A percentile compares a stretch with the other conserved stretches of the same genome.
phyloP scores from a whole-genome alignment of 805 yeast species.

The Ogataea pini region DNA sequence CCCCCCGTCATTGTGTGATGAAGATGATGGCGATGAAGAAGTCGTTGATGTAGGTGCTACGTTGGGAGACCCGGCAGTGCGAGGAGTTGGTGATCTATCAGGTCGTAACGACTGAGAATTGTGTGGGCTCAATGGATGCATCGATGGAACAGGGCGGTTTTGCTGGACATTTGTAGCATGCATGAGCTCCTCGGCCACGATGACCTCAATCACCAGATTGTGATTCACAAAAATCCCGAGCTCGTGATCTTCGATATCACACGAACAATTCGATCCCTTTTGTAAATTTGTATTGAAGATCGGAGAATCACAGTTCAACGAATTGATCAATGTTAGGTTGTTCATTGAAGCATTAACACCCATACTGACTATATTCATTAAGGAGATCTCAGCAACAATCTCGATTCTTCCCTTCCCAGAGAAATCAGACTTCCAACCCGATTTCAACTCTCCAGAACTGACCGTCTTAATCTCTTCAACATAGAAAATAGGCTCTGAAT shows the following conservation, averaged over 20 bases:
- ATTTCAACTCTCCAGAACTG: slow-evolving; percentile 75
- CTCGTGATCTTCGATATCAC: slow-evolving; percentile 81
- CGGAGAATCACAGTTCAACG: slow-evolving; percentile 36
- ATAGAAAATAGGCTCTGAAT: slow-evolving; percentile 37
- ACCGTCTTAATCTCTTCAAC: slow-evolving; percentile 75
- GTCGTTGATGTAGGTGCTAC: slow-evolving; percentile 3
- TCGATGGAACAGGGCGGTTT: slow-evolving; percentile 17
- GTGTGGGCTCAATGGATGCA: slow-evolving; percentile 18
- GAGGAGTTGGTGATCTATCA: slow-evolving; percentile 24
- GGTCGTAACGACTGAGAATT: slow-evolving; percentile 2
- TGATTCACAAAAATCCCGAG: slow-evolving; percentile 79
- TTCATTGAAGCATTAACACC: slow-evolving; percentile 37
- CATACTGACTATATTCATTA: slow-evolving; percentile 57
- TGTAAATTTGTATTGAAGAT: slow-evolving; percentile 30
- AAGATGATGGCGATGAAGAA: slow-evolving; percentile 10
- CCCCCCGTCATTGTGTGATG: slow-evolving; percentile 27
- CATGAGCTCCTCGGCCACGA: slow-evolving; percentile 88
- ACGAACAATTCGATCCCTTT: slow-evolving; percentile 54
- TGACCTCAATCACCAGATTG: slow-evolving; percentile 76
- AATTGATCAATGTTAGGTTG: slow-evolving; percentile 32
- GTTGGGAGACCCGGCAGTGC: neutral
- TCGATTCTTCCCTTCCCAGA: slow-evolving; percentile 77
- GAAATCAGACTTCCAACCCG: slow-evolving; percentile 96
- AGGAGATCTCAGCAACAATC: slow-evolving; percentile 67
- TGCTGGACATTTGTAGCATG: slow-evolving; percentile 35